Conservation (phyloP, 495 filamentous ascomycete species). For the Neurospora sp. region DNA sequence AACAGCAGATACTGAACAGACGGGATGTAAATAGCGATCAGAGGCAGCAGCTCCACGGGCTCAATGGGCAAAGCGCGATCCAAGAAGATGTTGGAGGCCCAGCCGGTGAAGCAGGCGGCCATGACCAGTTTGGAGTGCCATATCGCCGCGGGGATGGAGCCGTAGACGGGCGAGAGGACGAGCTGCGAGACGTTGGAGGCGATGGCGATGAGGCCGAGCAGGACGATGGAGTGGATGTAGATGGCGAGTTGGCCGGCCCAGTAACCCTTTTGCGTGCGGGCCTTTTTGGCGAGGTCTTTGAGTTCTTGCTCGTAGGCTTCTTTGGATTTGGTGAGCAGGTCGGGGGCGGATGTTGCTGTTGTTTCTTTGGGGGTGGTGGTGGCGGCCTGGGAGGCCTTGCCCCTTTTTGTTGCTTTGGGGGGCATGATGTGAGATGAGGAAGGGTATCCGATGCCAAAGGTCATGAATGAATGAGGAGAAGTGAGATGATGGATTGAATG, state of each 20-base stretch:
- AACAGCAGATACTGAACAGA: conserved; percentile 59
- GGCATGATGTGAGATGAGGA: not conserved
- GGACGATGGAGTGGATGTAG: conserved; percentile 26
- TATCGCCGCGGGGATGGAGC: conserved; percentile 60
- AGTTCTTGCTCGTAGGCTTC: conserved; percentile 43
- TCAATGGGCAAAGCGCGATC: conserved; percentile 30
- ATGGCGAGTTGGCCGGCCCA: conserved; percentile 28
- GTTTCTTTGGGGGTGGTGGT: not conserved
- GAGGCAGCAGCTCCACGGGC: conserved; percentile 66
- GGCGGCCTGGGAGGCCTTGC: not conserved
- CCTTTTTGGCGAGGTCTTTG: conserved; percentile 38
- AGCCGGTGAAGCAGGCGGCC: conserved; percentile 51
- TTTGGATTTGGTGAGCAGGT: not conserved
- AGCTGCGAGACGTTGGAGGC: conserved; percentile 67
- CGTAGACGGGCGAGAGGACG: conserved; percentile 76
- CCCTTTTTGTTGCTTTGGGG: not conserved
- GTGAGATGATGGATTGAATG: not conserved
- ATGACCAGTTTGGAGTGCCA: conserved; percentile 60
- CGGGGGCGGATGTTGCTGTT: not conserved
- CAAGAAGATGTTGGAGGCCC: conserved; percentile 46
- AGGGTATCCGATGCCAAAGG: not conserved
- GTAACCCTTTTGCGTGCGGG: conserved; percentile 30
- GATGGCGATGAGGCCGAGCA: conserved; percentile 61
- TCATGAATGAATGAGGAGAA: not conserved
- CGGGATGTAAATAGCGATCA: conserved; percentile 67